phyloP scores from a whole-genome alignment of 139 green algal species.

The Chlorella sp. region DNA sequence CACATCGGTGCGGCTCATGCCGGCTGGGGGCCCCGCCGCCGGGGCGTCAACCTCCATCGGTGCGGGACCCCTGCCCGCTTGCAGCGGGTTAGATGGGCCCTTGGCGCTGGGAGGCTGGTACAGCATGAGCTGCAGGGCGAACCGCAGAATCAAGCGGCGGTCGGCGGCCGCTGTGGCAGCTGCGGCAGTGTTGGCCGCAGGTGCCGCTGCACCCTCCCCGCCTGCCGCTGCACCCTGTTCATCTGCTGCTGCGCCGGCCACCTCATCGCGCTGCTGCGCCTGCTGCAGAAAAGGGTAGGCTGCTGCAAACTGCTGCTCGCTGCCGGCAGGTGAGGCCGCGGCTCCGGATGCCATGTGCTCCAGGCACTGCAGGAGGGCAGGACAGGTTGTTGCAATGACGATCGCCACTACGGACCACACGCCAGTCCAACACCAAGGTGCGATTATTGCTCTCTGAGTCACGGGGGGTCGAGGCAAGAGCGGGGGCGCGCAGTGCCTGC shows the following conservation, averaged over 20 bases:
- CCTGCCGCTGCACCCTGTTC: not conserved
- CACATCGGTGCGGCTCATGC: slow-evolving; percentile 56
- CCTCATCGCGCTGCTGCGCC: not conserved
- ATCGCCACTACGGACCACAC: no score
- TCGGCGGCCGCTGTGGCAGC: slow-evolving; percentile 37
- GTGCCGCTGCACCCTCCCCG: not conserved
- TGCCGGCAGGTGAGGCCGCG: not conserved
- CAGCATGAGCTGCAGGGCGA: slow-evolving; percentile 74
- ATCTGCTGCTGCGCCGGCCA: not conserved
- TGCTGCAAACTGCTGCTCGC: slow-evolving; percentile 42
- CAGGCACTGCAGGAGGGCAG: slow-evolving; percentile 3
- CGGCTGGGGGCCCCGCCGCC: slow-evolving; percentile 14
- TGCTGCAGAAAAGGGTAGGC: slow-evolving; percentile 43
- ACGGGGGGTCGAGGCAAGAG: no score
- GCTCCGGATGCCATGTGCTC: slow-evolving; percentile 5
- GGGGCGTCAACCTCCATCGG: slow-evolving; percentile 16
- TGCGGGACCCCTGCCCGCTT: not conserved
- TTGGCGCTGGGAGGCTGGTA: slow-evolving; percentile 63
- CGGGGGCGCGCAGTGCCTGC: not conserved
- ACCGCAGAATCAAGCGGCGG: slow-evolving; percentile 59
- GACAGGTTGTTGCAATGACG: no score
- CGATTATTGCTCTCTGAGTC: no score
- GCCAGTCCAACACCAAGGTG: no score
- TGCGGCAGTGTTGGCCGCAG: not conserved
- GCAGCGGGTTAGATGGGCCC: not conserved